Evolutionary conservation across 75 land plant species (phyloP).

Genomic region (Adiantum capillusveneris): DNA sequence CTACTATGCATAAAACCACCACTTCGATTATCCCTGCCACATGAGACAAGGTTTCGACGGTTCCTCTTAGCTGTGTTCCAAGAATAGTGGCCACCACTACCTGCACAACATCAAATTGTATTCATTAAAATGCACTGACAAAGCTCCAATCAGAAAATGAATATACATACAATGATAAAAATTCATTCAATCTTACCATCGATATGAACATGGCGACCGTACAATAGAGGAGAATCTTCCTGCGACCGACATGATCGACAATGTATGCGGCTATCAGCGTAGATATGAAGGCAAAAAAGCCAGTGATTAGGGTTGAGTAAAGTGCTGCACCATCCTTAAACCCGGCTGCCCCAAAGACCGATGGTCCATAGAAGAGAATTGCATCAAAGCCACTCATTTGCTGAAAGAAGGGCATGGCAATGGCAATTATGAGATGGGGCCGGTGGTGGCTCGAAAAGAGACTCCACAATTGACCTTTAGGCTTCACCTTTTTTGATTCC

Average conservation of each 20-base stretch:
- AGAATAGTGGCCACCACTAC: too few species aligned
- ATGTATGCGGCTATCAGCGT: slow-evolving; percentile 23
- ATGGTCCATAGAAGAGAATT: slow-evolving; percentile 40
- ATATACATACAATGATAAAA: neutral
- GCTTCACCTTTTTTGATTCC: slow-evolving; percentile 3
- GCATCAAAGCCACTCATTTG: slow-evolving; percentile 34
- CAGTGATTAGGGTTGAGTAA: slow-evolving; percentile 30
- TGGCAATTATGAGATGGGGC: slow-evolving; percentile 21
- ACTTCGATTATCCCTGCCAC: slow-evolving; percentile 18
- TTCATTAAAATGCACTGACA: too few species aligned
- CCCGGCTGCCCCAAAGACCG: slow-evolving; percentile 30
- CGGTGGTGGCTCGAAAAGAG: too few species aligned
- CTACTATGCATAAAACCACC: slow-evolving; percentile 14
- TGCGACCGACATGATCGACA: slow-evolving; percentile 31
- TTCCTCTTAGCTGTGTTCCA: too few species aligned
- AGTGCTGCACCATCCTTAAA: slow-evolving; percentile 30
- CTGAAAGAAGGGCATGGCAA: slow-evolving; percentile 32
- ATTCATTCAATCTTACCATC: slow-evolving; percentile 16
- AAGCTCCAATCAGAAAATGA: too few species aligned
- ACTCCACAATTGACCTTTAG: too few species aligned
- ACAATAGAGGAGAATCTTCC: slow-evolving; percentile 25
- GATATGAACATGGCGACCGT: slow-evolving; percentile 32
- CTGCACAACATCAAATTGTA: too few species aligned
- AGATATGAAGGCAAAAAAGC: slow-evolving; percentile 19
- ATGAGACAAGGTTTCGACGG: slow-evolving; percentile 8